phyloP scores from a whole-genome alignment of 345 rosid species.

The Streptanthus diversifolius region DNA sequence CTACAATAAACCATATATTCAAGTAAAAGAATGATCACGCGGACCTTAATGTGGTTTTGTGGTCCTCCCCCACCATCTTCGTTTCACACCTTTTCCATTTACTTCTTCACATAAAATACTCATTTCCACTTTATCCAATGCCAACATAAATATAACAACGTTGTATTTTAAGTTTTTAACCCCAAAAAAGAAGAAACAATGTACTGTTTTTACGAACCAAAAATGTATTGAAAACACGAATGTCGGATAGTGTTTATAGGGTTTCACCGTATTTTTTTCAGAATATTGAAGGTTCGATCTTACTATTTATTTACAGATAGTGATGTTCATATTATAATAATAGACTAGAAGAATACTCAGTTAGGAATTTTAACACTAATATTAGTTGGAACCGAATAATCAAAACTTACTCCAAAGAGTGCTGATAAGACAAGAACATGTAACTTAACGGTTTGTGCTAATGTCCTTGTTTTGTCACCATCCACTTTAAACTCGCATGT shows the following conservation, averaged over 20 bases:
- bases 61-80: constrained; percentile 33
- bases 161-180: neutral
- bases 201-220: constrained; percentile 5
- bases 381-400: neutral
- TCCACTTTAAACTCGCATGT: neutral
- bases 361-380: neutral
- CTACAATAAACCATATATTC: constrained; percentile 2
- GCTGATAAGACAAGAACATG: neutral
- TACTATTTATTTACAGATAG: neutral
- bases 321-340: neutral
- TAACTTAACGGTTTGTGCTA: neutral
- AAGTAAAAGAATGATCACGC: constrained; percentile 29
- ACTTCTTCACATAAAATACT: constrained; percentile 9
- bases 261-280: neutral
- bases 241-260: neutral
- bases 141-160: neutral
- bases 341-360: neutral
- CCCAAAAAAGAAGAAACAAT: neutral
- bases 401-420: too few relatives aligned
- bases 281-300: neutral
- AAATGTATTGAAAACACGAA: neutral
- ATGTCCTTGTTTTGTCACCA: neutral
- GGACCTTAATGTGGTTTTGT: constrained; percentile 32
- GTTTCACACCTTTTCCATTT: neutral
- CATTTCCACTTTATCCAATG: constrained; percentile 10